A percentile compares a stretch with the other conserved stretches of the same genome.
These are phyloP conservation scores for Miamiensis avidus DNA, from an alignment of 169 alveolate species.

Conservation along the genomic window DNA sequence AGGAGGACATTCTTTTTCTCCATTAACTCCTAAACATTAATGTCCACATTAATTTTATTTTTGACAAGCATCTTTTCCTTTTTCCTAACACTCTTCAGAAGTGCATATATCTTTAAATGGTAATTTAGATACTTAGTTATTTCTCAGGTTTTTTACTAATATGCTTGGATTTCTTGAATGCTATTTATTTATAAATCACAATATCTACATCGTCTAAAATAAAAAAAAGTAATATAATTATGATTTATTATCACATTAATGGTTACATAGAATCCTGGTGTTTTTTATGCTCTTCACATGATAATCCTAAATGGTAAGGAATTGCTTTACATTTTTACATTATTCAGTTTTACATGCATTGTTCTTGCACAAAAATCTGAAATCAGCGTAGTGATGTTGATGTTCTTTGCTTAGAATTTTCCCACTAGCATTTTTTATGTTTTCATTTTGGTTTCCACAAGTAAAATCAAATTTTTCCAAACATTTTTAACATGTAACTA, in stretches of 20 bases:
- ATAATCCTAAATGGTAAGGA: constrained; percentile 83
- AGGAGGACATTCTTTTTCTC: constrained; percentile 70
- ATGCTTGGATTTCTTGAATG: no score
- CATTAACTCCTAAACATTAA: constrained; percentile 76
- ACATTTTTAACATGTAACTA: constrained; percentile 28
- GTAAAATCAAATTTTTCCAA: constrained; percentile 24
- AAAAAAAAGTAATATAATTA: no score
- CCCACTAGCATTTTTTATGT: constrained; percentile 23
- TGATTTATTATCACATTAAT: no score
- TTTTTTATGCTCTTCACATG: constrained; percentile 72
- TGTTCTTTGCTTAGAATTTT: constrained; percentile 10
- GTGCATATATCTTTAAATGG: constrained; percentile 70
- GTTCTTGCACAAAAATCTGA: constrained; percentile 36
- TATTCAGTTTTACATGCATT: constrained; percentile 65
- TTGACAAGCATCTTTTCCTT: constrained; percentile 62
- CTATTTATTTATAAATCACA: constrained; percentile 49
- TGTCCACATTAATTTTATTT: constrained; percentile 78
- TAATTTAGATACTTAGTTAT: no score
- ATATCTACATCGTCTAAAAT: constrained; percentile 75
- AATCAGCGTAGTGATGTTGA: constrained; percentile 19
- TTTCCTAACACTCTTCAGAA: constrained; percentile 56
- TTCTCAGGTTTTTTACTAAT: no score
- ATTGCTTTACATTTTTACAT: constrained; percentile 69
- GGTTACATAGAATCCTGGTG: constrained; percentile 26
- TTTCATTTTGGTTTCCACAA: constrained; percentile 19